Base-by-base conservation (phyloP, 306 rosid genomes). In the Hippophae tibetana region DNA sequence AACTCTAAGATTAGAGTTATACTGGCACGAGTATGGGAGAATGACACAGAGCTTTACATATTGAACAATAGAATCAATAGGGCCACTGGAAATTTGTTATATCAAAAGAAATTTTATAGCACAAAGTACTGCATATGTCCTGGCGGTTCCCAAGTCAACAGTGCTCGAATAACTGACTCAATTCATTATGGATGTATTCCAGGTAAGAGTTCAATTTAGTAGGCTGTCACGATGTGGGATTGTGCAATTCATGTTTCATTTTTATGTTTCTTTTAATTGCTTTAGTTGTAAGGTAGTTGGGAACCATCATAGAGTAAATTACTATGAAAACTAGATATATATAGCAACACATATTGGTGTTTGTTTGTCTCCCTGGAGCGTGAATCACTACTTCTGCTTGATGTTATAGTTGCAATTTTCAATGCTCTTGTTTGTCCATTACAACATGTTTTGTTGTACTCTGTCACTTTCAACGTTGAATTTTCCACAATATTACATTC, bases 121-220 rank as follows among this genome's bases (percentile, higher is more conserved):
- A 92, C 82, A 44, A 92, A 86, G 71, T 88, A 83, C 70, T 92
- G 97, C 74, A 86, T 92, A 65, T 92, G 99, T 77, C 99, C 99
- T 50, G 96, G 99, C 47, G 99, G 99, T 63, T 92, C 99, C 43
- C 96, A 92, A 75, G 99, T 92, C 62, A 92, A 92, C 64, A 92
- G 99, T 74, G 96, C 99, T 63, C 97, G 99, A 44, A 84, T 86
- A 67, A 68, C 90, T 41, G 99, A 92, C 66, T 84, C 95, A 68
- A 92, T 92, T 69, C 99, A 92, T 77, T 92, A 83, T 72, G 99
- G 99, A 72, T 92, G 99, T 78, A 81, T 86, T 53, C 99, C 99
- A 25, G 99, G 99, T 92, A 65, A 73, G 84, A 66, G 40, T 62
- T 41, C 43, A 57, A 40, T 60, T 10, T 38, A 44, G 44, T 53